phyloP scores from a whole-genome alignment of 768 basidiomycete genomes.

The Leccinum variicolor region DNA sequence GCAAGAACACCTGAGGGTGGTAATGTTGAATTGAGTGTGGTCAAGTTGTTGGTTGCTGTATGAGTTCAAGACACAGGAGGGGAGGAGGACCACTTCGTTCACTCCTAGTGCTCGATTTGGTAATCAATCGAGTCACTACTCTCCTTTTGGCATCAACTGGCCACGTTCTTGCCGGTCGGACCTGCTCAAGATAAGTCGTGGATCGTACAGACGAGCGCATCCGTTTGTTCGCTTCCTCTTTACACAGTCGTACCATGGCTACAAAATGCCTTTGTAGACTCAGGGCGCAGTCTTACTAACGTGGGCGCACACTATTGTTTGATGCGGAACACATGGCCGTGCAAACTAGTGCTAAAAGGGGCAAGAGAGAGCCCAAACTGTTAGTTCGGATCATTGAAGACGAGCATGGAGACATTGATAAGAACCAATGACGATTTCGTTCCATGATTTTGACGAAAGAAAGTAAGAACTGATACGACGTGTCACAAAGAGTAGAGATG shows the following conservation, averaged over 20 bases:
- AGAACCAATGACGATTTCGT: neutral
- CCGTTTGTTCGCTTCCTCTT: neutral
- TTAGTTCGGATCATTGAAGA: neutral
- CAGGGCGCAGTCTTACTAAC: neutral
- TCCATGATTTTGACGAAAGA: neutral
- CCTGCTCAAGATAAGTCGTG: too few relatives aligned
- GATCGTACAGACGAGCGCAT: too few relatives aligned
- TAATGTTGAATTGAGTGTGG: conserved; percentile 4
- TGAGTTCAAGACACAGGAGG: conserved; percentile 24
- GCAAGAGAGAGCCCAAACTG: neutral
- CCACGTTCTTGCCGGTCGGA: neutral
- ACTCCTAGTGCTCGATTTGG: conserved; percentile 10
- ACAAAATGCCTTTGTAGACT: neutral
- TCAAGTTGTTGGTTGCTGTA: conserved; percentile 16
- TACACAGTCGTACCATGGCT: neutral
- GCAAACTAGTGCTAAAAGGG: neutral
- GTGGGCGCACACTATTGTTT: neutral
- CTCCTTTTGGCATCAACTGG: conserved; percentile 22
- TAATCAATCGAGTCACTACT: conserved; percentile 20
- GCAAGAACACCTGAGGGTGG: conserved; percentile 24
- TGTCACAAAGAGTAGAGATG: neutral
- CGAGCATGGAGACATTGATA: neutral
- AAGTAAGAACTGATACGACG: neutral
- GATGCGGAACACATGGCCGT: neutral
- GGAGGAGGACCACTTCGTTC: conserved; percentile 2